Percentiles rank a stretch among this genome's conserved stretches.
Evolutionary conservation across 78 protist species (phyloP).

Genomic region (Guillardia theta): DNA sequence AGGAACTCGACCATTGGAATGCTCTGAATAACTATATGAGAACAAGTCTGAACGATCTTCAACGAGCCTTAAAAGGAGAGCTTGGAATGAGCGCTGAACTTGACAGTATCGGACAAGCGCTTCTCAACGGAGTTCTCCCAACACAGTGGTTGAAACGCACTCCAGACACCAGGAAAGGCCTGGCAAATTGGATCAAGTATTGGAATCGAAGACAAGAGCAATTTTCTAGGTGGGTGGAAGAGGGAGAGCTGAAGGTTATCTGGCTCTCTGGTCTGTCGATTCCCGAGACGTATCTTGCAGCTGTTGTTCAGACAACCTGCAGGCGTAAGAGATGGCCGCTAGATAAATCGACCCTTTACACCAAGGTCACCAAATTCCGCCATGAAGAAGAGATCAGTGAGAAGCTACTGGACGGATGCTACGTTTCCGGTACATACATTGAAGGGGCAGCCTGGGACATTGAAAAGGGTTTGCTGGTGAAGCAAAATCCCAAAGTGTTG

Average conservation of each 20-base stretch:
- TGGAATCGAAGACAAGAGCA: constrained; percentile 69
- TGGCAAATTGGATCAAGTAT: constrained; percentile 82
- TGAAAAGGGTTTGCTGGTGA: constrained; percentile 28
- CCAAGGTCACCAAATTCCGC: constrained; percentile 64
- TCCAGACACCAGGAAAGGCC: constrained; percentile 76
- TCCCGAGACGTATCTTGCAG: constrained; percentile 87
- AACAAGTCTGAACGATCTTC: constrained; percentile 63
- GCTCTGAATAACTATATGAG: constrained; percentile 59
- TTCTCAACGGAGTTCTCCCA: constrained; percentile 79
- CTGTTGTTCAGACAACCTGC: constrained; percentile 90
- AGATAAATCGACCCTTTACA: constrained; percentile 76
- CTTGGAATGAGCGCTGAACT: constrained; percentile 81
- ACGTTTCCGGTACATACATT: constrained; percentile 75
- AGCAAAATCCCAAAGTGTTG: constrained; percentile 79
- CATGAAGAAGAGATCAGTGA: background rate
- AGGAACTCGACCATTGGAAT: constrained; percentile 88
- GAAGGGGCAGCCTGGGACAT: constrained; percentile 89
- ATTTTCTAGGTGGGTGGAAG: constrained; percentile 67
- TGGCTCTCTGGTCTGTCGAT: constrained; percentile 93
- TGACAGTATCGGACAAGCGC: constrained; percentile 66
- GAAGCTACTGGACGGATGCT: constrained; percentile 76
- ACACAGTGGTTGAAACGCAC: constrained; percentile 75
- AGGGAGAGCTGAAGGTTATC: constrained; percentile 81
- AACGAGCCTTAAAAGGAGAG: constrained; percentile 83
- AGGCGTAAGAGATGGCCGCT: constrained; percentile 86